A percentile compares a stretch with the other conserved stretches of the same genome.
These are phyloP conservation scores for Wickerhamiella siamensis DNA, from an alignment of 805 yeast genomes.

Conservation along the genomic window DNA sequence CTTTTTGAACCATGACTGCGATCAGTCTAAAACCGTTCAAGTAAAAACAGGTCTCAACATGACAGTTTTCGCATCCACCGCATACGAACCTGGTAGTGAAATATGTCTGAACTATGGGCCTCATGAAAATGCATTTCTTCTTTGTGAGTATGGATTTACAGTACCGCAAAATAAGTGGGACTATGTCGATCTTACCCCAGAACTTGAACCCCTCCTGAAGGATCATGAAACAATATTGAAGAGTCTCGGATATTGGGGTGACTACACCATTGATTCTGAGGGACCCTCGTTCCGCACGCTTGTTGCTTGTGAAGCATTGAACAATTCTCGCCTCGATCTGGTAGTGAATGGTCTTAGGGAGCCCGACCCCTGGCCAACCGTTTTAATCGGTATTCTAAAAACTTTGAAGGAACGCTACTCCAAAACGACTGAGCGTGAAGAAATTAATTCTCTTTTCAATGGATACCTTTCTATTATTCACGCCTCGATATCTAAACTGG, in stretches of 20 bases:
- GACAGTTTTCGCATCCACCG: conserved; percentile 31
- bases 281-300: conserved; percentile 59
- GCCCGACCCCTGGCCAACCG: background rate
- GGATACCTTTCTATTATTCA: background rate
- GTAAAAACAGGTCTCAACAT: conserved; percentile 41
- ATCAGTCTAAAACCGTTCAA: conserved; percentile 17
- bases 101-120: conserved; percentile 71
- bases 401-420: conserved; percentile 4
- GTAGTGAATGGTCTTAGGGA: conserved; percentile 11
- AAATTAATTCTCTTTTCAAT: background rate
- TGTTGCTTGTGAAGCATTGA: conserved; percentile 41
- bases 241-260: conserved; percentile 48
- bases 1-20: conserved; percentile 55
- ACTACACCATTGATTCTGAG: conserved; percentile 45
- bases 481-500: background rate
- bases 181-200: conserved; percentile 44
- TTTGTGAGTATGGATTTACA: conserved; percentile 76
- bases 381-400: background rate
- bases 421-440: background rate
- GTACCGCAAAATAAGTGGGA: conserved; percentile 52
- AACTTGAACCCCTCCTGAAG: conserved; percentile 31
- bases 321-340: conserved; percentile 4
- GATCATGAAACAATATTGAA: conserved; percentile 30
- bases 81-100: conserved; percentile 37
- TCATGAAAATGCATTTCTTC: conserved; percentile 67